Evolutionary conservation across 1,284 basidiomycete species (phyloP), one percentile per base, ranked within the genome.

Genomic region (Cryptococcus depauperatus): DNA sequence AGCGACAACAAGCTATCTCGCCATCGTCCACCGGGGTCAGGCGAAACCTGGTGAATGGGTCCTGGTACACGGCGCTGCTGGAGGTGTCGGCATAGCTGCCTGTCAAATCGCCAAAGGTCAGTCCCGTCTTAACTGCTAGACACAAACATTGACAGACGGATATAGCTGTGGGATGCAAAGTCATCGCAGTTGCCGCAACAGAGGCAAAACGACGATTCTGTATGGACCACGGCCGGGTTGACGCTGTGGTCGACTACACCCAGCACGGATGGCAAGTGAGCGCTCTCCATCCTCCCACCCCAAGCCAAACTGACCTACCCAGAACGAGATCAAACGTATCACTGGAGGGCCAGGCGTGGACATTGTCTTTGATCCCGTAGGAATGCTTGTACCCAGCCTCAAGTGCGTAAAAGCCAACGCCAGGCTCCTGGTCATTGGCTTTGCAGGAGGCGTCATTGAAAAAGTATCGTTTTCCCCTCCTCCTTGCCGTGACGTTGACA

Each of bases 401-500:
- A 93, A 93, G 68, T 92, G 88, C 65, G 88, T 93, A 47, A 86
- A 85, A 1, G 96, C 90, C 83, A 93, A 93, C 68, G 89, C 90
- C 2, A 79, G 93, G 11, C 81, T 87, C 3, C 63, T 97, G 18
- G 85, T 97, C 22, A 83, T 98, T 43, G 93, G 93, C 14, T 92
- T 95, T 69, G 89, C 86, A 6, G 83, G 80, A 9, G 88, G 91
- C 9, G 69, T 73, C 7, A 95, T 97, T 52, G 92, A 97, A 67
- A 90, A 90, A 72, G 85, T 87, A 41, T 47, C 8, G 4, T 14
- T 4, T 13, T n/a, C 30, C 35, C 16, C 2, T 14, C 14, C 9
- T 26, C 5, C 23, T 28, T 41, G 30, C 10, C 10, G 9, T 21
- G 9, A 26, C 9, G 25, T 5, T 22, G 21, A 25, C n/a, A n/a